Evolutionary conservation across 768 basidiomycete genomes (phyloP).

Genomic region (Auriscalpium vulgare): DNA sequence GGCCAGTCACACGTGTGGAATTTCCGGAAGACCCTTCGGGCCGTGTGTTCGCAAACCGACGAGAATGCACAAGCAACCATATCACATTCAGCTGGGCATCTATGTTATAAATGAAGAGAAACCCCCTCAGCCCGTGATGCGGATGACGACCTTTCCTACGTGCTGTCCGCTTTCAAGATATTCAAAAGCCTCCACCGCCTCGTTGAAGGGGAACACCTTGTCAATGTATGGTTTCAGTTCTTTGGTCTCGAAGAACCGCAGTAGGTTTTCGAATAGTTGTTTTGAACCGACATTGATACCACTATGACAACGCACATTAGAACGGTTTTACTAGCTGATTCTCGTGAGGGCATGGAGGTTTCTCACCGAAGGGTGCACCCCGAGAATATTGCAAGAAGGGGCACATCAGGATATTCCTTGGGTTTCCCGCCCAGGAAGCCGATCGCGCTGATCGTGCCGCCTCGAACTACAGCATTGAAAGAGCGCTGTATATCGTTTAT

Average conservation of each 20-base stretch:
- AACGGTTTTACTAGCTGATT: no score
- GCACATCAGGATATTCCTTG: not conserved
- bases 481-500: not conserved
- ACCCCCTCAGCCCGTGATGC: no score
- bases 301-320: not conserved
- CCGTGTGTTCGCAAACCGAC: no score
- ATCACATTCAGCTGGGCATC: no score
- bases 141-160: not conserved
- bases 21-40: no score
- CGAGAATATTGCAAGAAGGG: not conserved
- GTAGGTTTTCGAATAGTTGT: not conserved
- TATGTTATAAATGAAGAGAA: no score
- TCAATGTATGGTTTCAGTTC: not conserved
- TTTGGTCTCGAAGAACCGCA: not conserved
- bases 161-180: conserved; percentile 2
- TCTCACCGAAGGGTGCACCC: not conserved
- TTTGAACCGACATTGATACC: conserved; percentile 1
- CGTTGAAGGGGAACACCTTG: conserved; percentile 2
- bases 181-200: not conserved
- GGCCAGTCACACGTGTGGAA: no score
- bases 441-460: conserved; percentile 1
- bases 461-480: not conserved
- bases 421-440: not conserved
- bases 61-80: no score
- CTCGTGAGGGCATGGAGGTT: not conserved